Base-by-base conservation (phyloP, 2,329 filamentous ascomycete species). In the Trichoderma sp. region DNA sequence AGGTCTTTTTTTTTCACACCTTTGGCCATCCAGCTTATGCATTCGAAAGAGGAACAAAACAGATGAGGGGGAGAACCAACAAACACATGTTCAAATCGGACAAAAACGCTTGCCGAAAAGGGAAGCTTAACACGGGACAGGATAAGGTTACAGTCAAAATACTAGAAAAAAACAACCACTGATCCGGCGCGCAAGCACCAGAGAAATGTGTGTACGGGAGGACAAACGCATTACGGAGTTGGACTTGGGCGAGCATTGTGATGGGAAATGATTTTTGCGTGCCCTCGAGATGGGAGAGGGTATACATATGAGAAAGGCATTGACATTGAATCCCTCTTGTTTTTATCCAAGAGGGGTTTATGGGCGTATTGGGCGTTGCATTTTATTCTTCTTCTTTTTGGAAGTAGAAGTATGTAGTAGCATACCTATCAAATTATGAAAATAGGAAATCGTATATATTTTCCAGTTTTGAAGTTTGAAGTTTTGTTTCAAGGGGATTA, bases 171-270 rank as follows among this genome's bases (percentile, higher is more conserved):
- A 34, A 47, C 3, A 24, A 32, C 30, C 26, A 26, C 60, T 26
- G 47, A 70, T 70, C 47, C 30, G 58, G 57, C n/a, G 65, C 68
- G 58, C 60, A 36, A 64, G 68, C 60, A 64, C 32, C 60, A 24
- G 32, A 70, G 12, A 30, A 56, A 11, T 43, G 26, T 14, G 32
- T 32, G 26, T 70, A 61, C 30, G 36, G 36, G 68, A 56, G 11
- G 61, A 21, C 51, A n/a, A 43, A 60, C 36, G 70, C 63, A 67
- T 67, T 26, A 32, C 51, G 62, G 70, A 71, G 43, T 68, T 47
- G 57, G 66, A 28, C 39, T 70, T 61, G 47, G 47, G 47, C n/a
- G 47, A 53, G n/a, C 21, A 53, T 53, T 51, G 18, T 51, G 43
- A 2, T 21, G 66, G 66, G 58, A 58, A 60, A 47, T 61, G 56